These are phyloP conservation scores for Sclerotinia subarctica DNA, from an alignment of 2,329 filamentous ascomycete genomes.

Conservation along the genomic window DNA sequence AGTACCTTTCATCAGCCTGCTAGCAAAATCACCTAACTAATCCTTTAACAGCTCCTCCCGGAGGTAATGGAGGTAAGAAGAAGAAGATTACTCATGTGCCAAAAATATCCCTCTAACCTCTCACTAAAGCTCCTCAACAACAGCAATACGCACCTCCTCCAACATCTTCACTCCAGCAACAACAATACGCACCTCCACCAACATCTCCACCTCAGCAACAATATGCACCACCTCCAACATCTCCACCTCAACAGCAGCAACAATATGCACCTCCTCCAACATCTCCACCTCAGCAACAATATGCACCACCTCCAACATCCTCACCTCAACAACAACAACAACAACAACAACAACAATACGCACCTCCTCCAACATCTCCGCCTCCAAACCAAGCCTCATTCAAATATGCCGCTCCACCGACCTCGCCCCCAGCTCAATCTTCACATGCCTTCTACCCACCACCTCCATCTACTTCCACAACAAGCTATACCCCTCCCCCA, in stretches of 20 bases:
- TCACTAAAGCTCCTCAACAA: slow-evolving; percentile 19
- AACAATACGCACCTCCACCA: no score
- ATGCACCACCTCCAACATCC: slow-evolving; percentile 24
- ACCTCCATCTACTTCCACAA: slow-evolving; percentile 30
- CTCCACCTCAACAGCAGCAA: slow-evolving; percentile 28
- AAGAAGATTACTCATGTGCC: slow-evolving; percentile 2
- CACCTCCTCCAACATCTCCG: slow-evolving; percentile 28
- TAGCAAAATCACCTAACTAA: slow-evolving; percentile 25
- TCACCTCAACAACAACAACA: slow-evolving; percentile 29
- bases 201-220: no score
- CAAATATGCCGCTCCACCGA: slow-evolving; percentile 36
- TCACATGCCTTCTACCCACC: slow-evolving; percentile 37
- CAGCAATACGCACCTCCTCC: no score
- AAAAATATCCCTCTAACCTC: slow-evolving; percentile 6
- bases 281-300: no score
- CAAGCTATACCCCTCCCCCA: slow-evolving; percentile 29
- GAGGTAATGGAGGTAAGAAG: slow-evolving; percentile 30
- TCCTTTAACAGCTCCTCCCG: slow-evolving; percentile 34
- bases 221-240: slow-evolving; percentile 22
- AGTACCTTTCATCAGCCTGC: slow-evolving; percentile 24
- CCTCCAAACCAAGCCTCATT: slow-evolving; percentile 35
- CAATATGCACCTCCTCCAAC: no score
- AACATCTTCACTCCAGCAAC: no score
- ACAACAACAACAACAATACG: no score
- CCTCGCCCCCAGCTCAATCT: slow-evolving; percentile 35